Base-by-base conservation (phyloP, 2,329 filamentous ascomycete species). In the Fusarium compactum region DNA sequence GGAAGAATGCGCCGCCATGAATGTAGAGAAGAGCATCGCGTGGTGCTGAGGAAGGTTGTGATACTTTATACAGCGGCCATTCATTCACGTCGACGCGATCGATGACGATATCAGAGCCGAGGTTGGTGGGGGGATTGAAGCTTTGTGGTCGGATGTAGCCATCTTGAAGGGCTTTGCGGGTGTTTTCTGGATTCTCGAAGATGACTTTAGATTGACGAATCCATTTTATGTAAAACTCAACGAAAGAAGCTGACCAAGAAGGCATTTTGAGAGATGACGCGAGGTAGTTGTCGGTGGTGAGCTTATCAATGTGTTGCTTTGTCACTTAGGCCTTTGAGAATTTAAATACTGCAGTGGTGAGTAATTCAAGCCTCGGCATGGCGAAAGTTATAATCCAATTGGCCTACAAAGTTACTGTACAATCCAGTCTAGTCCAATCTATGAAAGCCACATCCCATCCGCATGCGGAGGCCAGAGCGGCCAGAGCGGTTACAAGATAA, bases 31-130 rank as follows among this genome's bases (percentile, higher is more conserved):
- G 58, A 1, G 55, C 34, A 3, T 44, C n/a, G 5, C 58, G 58
- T 3, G 45, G 34, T 5, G 1, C 9, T 18, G 45, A 41, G 8
- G 44, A 4, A 10, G 5, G 1, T 12, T 15, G 16, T 6, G 58
- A 60, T 5, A 60, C 12, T 5, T 5, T 59, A 15, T 62, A 62
- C 1, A 62, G 3, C 0, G 55, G 58, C 54, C 55, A 62, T 8
- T 60, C 58, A 4, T 62, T 34, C 2, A 62, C n/a, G 5, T 62
- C 58, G 11, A 44, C 44, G 5, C 58, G 58, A 6, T 59, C 34
- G 1, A 61, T 51, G 2, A 6, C n/a, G 6, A 60, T 30, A 25
- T 62, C 45, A 7, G 43, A 15, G 6, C 58, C 58, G 4, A 62
- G 58, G n/a, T 29, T 62, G 1, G 12, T 12, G 1, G 58, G 55